phyloP scores from a whole-genome alignment of 176 grass and related monocot species.

The Chrysopogon serrulatus region DNA sequence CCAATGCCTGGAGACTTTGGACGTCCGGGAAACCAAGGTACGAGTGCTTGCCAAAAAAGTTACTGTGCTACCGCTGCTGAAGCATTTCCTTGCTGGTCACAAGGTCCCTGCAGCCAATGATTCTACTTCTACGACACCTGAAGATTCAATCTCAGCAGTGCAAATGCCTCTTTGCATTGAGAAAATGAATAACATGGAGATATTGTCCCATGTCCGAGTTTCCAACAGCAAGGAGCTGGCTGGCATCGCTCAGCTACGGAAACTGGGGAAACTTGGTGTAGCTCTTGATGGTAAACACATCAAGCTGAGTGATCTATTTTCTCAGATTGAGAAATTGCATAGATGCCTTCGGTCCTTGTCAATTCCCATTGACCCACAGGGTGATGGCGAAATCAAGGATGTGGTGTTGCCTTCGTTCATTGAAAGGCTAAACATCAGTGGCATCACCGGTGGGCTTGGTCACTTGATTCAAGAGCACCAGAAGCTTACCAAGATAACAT shows the following conservation, averaged over 20 bases:
- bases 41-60: background rate
- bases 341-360: background rate
- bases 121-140: background rate
- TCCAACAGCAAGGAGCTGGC: too few species aligned
- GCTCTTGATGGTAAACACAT: too few species aligned
- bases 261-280: too few species aligned
- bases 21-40: conserved; percentile 21
- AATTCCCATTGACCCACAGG: background rate
- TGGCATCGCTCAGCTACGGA: too few species aligned
- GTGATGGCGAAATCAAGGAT: too few species aligned
- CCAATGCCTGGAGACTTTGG: too few species aligned
- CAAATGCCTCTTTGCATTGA: background rate
- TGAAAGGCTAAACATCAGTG: conserved; percentile 8
- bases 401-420: background rate
- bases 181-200: background rate
- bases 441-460: background rate
- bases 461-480: too few species aligned
- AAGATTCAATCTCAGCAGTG: background rate
- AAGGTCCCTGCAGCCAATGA: background rate
- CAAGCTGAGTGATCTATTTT: background rate
- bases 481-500: too few species aligned
- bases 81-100: conserved; percentile 1
- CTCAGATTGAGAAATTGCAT: background rate
- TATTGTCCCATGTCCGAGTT: too few species aligned
- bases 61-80: too few species aligned